Evolutionary conservation across 2,329 filamentous ascomycete genomes (phyloP).

Genomic region (Sporothrix mexicana): DNA sequence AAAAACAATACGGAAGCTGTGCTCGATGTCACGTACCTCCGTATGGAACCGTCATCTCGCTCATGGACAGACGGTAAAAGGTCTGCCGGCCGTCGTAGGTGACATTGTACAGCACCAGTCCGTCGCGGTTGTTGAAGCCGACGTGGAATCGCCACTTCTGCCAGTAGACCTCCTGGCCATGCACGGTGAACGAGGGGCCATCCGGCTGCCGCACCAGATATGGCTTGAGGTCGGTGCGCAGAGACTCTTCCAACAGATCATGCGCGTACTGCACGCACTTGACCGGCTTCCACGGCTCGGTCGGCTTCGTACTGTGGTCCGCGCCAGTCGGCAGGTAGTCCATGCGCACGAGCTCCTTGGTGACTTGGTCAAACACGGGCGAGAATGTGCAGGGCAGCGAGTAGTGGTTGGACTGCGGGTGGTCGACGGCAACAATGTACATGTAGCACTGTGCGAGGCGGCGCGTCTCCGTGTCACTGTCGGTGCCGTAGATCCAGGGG

Average conservation of each 20-base stretch:
- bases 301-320: constrained; percentile 40
- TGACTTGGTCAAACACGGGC: constrained; percentile 56
- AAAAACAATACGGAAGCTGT: neutral
- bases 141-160: constrained; percentile 74
- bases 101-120: constrained; percentile 71
- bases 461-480: neutral
- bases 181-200: constrained; percentile 53
- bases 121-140: constrained; percentile 72
- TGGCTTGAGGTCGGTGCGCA: constrained; percentile 24
- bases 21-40: constrained; percentile 54
- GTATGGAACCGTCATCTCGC: constrained; percentile 71
- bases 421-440: constrained; percentile 22
- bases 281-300: constrained; percentile 40
- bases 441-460: constrained; percentile 32
- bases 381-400: constrained; percentile 61
- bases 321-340: constrained; percentile 53
- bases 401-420: constrained; percentile 60
- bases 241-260: constrained; percentile 14
- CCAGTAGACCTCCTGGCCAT: constrained; percentile 60
- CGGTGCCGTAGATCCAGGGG: constrained; percentile 56
- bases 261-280: constrained; percentile 49
- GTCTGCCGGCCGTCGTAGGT: constrained; percentile 60
- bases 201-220: constrained; percentile 35
- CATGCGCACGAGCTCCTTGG: constrained; percentile 51
- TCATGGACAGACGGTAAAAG: constrained; percentile 66